phyloP scores from a whole-genome alignment of 257 asterid genomes.

The Capsicum pubescens region DNA sequence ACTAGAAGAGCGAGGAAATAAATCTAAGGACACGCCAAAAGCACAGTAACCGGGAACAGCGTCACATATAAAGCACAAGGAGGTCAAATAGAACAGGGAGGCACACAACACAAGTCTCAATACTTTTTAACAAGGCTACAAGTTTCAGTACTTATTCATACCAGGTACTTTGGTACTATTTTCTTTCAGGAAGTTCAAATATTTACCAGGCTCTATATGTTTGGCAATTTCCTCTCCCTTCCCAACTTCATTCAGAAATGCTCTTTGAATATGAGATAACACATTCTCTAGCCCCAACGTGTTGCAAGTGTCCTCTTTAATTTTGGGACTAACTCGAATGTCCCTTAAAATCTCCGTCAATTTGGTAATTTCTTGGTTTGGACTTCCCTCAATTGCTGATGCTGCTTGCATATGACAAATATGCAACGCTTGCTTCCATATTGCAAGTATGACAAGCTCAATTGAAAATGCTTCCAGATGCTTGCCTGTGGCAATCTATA shows the following conservation, averaged over 20 bases:
- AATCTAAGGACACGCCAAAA: not conserved
- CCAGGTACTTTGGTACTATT: not conserved
- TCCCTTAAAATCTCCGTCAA: slow-evolving; percentile 49
- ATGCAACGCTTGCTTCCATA: slow-evolving; percentile 87
- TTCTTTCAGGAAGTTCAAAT: slow-evolving; percentile 6
- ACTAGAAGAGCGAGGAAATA: not conserved
- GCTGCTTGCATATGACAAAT: slow-evolving; percentile 77
- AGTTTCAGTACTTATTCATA: not conserved
- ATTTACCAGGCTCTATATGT: slow-evolving; percentile 68
- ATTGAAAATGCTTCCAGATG: slow-evolving; percentile 82
- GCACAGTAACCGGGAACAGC: not conserved
- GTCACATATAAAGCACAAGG: not conserved
- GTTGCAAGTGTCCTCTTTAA: slow-evolving; percentile 44
- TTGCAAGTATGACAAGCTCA: slow-evolving; percentile 87
- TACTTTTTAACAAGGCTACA: not conserved
- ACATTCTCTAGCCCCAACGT: slow-evolving; percentile 48
- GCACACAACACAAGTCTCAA: slow-evolving; percentile 14
- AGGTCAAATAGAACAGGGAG: not conserved
- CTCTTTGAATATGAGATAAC: slow-evolving; percentile 60
- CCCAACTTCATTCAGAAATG: slow-evolving; percentile 80
- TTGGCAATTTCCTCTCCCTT: slow-evolving; percentile 82
- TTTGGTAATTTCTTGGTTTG: slow-evolving; percentile 49
- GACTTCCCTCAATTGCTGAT: slow-evolving; percentile 70
- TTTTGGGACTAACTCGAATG: slow-evolving; percentile 38
- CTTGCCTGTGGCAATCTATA: slow-evolving; percentile 59